A percentile compares a stretch with the other conserved stretches of the same genome.
These are phyloP conservation scores for Crithidia fasciculata DNA, from an alignment of 208 protist genomes.

Conservation along the genomic window DNA sequence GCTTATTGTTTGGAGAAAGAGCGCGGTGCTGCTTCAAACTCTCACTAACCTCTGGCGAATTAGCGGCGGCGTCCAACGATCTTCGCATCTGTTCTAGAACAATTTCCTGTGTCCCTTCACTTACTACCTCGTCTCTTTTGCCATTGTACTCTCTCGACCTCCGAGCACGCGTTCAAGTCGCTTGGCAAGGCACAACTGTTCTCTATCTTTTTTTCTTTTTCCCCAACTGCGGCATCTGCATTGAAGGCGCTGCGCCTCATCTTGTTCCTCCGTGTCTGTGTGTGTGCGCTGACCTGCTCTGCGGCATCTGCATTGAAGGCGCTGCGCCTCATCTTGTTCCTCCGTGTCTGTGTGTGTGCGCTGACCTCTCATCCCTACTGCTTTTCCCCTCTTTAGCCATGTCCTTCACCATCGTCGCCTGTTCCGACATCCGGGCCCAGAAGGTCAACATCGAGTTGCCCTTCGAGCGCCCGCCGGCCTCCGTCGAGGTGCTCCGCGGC, in stretches of 20 bases:
- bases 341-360: not conserved
- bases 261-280: not conserved
- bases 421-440: conserved; percentile 71
- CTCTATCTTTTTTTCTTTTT: not conserved
- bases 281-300: not conserved
- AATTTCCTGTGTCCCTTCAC: no score
- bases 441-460: conserved; percentile 86
- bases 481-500: conserved; percentile 54
- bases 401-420: conserved; percentile 70
- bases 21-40: no score
- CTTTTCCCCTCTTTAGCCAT: conserved; percentile 2
- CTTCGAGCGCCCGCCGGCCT: conserved; percentile 53
- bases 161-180: no score
- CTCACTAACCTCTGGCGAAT: no score
- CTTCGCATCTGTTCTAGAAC: no score
- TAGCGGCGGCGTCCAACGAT: no score
- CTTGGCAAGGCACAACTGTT: no score
- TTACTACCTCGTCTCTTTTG: no score
- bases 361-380: conserved; percentile 9
- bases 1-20: no score
- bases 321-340: not conserved
- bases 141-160: no score
- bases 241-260: not conserved
- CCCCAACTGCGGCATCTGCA: not conserved
- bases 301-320: not conserved